These are phyloP conservation scores for Salix koriyanagi DNA, from an alignment of 345 rosid genomes.

Conservation along the genomic window DNA sequence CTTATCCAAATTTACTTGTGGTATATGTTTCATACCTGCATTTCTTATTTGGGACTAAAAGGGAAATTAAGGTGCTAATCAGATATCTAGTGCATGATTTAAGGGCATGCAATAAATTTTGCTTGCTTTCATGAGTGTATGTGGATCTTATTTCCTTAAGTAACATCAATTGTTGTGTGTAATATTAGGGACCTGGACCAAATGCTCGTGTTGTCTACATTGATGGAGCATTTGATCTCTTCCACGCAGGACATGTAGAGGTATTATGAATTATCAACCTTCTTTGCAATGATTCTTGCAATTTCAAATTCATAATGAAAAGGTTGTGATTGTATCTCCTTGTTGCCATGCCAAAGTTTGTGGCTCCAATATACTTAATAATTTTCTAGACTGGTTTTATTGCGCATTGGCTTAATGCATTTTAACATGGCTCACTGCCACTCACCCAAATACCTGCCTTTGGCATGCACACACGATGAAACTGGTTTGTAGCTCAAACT, in stretches of 20 bases:
- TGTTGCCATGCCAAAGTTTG: not conserved
- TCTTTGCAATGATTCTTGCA: conserved; percentile 2
- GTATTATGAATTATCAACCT: conserved; percentile 29
- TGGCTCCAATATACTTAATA: not conserved
- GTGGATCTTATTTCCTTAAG: not conserved
- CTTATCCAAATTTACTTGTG: not conserved
- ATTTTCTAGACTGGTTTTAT: not conserved
- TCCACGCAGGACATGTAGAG: conserved; percentile 99
- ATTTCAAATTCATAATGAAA: not conserved
- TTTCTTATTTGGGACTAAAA: not conserved
- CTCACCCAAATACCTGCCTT: not conserved
- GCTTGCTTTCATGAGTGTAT: not conserved
- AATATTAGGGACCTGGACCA: conserved; percentile 75
- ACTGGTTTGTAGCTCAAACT: not conserved
- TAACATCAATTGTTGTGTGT: not conserved
- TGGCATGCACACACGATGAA: not conserved
- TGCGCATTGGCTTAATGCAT: not conserved
- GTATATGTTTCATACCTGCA: not conserved
- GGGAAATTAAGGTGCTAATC: not conserved
- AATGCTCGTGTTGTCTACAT: conserved; percentile 79
- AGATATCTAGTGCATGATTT: not conserved
- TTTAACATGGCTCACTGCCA: not conserved
- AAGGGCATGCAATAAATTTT: not conserved
- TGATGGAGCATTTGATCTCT: conserved; percentile 97
- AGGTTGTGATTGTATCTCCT: not conserved